Conservation (phyloP, 2,329 filamentous ascomycete species). For the Ascomycota sp. region DNA sequence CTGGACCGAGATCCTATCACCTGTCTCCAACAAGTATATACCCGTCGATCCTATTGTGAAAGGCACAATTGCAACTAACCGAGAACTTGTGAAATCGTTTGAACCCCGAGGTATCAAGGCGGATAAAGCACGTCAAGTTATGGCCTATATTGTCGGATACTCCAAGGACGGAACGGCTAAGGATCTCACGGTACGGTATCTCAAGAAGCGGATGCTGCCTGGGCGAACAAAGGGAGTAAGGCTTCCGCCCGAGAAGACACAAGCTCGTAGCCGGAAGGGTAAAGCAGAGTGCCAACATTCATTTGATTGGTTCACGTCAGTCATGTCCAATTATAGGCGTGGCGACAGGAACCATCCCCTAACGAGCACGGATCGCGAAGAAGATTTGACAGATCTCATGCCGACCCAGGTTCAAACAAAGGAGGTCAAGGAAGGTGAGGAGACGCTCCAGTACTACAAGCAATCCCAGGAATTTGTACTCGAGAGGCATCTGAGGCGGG, state of each 20-base stretch:
- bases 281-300: conserved; percentile 59
- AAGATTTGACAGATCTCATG: conserved; percentile 60
- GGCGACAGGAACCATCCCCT: conserved; percentile 27
- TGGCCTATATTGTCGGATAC: conserved; percentile 73
- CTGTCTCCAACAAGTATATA: conserved; percentile 57
- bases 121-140: conserved; percentile 71
- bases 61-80: conserved; percentile 46
- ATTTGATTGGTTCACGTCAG: conserved; percentile 73
- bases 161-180: conserved; percentile 75
- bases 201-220: conserved; percentile 63
- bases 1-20: conserved; percentile 80
- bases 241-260: conserved; percentile 59
- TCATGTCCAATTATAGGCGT: conserved; percentile 51
- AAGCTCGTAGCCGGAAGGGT: conserved; percentile 56
- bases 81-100: conserved; percentile 52
- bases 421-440: conserved; percentile 50
- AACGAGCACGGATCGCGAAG: conserved; percentile 56
- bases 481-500: conserved; percentile 68
- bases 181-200: conserved; percentile 81
- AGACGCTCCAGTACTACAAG: conserved; percentile 79
- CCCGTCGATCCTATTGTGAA: conserved; percentile 60
- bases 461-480: conserved; percentile 69
- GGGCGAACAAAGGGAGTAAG: conserved; percentile 78
- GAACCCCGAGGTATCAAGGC: conserved; percentile 70
- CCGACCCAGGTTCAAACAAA: conserved; percentile 55